Evolutionary conservation across 768 basidiomycete genomes (phyloP), one percentile per base, ranked within the genome.

Genomic region (Lentinula raphanica): DNA sequence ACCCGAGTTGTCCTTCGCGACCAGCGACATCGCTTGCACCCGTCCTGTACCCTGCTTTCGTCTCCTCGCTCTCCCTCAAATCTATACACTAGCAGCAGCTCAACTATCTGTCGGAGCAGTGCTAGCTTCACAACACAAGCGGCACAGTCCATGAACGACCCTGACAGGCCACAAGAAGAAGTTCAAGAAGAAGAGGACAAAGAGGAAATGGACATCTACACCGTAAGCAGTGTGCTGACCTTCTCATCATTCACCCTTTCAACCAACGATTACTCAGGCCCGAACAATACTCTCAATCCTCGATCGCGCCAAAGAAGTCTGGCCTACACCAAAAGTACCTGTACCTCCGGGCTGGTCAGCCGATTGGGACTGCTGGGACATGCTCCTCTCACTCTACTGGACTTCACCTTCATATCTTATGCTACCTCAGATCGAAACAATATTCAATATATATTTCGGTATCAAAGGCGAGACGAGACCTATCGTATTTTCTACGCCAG

Each of bases 361-460:
- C 21, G 61, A 63, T 39, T 74, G 71, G 71, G 53, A 63, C 7
- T 27, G 54, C 12, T 73, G 70, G 69, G 49, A 64, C 3, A 64
- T 65, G 60, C 66, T 75, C 23, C 56, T 70, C 28, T 69, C 71
- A 6, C 62, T 71, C 58, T 75, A 68, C 64, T 72, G 71, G 60
- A 62, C 63, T 53, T 69, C 67, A 2, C 68, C 72, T 3, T 69
- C 73, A 63, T 74, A 69, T 56, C 70, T 75, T 42, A 69, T 64
- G 64, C 64, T 74, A 42, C 72, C 72, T 3, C 71, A 71, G 61
- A 70, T 74, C 49, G 68, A 73, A 51, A 69, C 71, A 68, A 58
- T 69, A n/a, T 63, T 72, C 19, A 74, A 72, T 58, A 64, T 75
- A 21, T 60, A 62, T 17, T 65, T 71, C 59, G 65, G 59, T 2